A percentile compares a stretch with the other conserved stretches of the same genome.
phyloP scores from a whole-genome alignment of 2,329 filamentous ascomycete species.

The Dothiorella sarmentorum region DNA sequence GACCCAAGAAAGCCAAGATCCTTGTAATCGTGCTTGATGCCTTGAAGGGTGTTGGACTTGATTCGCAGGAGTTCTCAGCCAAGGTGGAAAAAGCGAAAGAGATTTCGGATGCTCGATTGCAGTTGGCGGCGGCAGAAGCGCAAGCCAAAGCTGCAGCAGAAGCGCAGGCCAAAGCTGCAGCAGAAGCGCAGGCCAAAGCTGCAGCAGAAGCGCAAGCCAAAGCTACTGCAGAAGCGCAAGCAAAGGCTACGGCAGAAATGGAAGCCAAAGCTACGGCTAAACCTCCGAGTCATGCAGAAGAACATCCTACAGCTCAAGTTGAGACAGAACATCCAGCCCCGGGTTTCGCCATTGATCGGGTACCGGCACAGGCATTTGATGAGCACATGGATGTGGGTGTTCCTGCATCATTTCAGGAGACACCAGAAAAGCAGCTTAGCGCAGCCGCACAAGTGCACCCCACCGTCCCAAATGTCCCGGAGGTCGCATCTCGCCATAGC shows the following conservation, averaged over 20 bases:
- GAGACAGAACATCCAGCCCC: no score
- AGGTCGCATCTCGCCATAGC: background rate
- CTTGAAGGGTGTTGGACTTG: constrained; percentile 23
- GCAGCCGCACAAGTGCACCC: no score
- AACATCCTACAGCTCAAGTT: no score
- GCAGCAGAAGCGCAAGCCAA: background rate
- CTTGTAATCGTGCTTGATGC: constrained; percentile 40
- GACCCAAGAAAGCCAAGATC: constrained; percentile 43
- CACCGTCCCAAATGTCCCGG: background rate
- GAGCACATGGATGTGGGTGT: background rate
- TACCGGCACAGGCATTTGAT: no score
- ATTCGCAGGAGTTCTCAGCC: background rate
- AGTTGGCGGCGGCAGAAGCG: no score
- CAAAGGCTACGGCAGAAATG: background rate
- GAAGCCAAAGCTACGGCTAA: no score
- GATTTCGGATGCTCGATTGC: background rate
- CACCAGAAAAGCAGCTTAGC: background rate
- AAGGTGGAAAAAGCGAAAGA: constrained; percentile 1
- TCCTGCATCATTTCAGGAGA: background rate
- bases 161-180: no score
- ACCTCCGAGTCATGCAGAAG: no score
- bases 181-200: background rate
- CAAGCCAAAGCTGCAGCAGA: no score
- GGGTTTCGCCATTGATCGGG: no score
- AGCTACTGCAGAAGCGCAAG: background rate